These are phyloP conservation scores for Neodidymelliopsis sp. DNA, from an alignment of 2,329 filamentous ascomycete genomes.

Conservation along the genomic window DNA sequence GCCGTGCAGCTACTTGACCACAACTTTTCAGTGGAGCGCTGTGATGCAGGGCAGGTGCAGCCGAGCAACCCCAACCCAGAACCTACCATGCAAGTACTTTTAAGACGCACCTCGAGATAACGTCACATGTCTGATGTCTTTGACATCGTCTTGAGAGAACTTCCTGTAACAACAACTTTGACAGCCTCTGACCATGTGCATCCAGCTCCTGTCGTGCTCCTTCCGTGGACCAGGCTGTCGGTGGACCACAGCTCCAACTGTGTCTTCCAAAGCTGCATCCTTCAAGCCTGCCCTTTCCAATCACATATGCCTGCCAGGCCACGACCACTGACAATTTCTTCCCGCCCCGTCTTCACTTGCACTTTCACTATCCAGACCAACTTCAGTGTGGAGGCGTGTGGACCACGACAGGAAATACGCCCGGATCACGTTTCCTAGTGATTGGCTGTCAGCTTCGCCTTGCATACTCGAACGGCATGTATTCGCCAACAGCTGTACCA, in stretches of 20 bases:
- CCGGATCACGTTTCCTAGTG: constrained; percentile 36
- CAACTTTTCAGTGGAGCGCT: constrained; percentile 37
- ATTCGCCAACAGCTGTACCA: constrained; percentile 2
- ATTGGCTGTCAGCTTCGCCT: constrained; percentile 28
- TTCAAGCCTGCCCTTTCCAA: constrained; percentile 19
- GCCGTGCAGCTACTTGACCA: neutral
- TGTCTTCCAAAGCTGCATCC: neutral
- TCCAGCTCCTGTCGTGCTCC: neutral
- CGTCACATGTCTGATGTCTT: no score
- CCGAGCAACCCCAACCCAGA: no score
- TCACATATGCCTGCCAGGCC: neutral
- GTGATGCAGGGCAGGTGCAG: constrained; percentile 21
- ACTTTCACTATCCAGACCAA: constrained; percentile 1
- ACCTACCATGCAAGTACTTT: no score
- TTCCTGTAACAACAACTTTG: no score
- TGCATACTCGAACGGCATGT: neutral
- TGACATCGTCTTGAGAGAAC: no score
- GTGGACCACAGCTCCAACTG: neutral
- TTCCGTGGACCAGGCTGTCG: neutral
- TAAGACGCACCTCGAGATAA: no score
- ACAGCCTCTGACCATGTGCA: neutral
- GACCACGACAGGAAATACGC: constrained; percentile 9
- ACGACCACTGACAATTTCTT: constrained; percentile 1
- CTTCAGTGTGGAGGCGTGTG: constrained; percentile 4
- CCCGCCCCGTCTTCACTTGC: neutral